A percentile compares a stretch with the other conserved stretches of the same genome.
These are phyloP conservation scores for Mycena amicta DNA, from an alignment of 768 basidiomycete genomes.

Conservation along the genomic window DNA sequence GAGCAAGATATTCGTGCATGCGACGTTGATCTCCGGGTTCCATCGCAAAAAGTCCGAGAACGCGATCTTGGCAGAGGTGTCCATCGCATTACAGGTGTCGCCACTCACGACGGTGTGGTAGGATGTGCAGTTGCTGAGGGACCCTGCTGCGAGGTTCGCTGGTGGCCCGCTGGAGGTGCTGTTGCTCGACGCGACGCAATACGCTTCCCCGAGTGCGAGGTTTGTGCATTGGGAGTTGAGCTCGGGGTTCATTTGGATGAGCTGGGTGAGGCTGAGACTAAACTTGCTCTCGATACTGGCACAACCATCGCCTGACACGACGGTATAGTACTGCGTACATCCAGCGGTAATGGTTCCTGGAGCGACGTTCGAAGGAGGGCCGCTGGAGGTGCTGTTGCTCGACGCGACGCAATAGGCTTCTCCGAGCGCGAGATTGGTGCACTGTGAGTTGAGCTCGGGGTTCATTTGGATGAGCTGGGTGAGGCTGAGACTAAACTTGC, in stretches of 20 bases:
- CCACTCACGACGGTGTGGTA: slow-evolving; percentile 9
- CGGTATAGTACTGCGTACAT: slow-evolving; percentile 15
- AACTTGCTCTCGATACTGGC: slow-evolving; percentile 19
- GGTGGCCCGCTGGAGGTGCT: background rate
- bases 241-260: slow-evolving; percentile 27
- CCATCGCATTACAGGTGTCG: slow-evolving; percentile 13
- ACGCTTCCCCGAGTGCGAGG: slow-evolving; percentile 13
- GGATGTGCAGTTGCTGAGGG: slow-evolving; percentile 3
- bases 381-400: slow-evolving; percentile 2
- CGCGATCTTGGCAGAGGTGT: slow-evolving; percentile 1
- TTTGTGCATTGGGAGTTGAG: slow-evolving; percentile 17
- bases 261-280: slow-evolving; percentile 23
- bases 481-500: slow-evolving; percentile 21
- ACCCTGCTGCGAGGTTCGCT: slow-evolving; percentile 1
- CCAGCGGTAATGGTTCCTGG: slow-evolving; percentile 15
- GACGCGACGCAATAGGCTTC: slow-evolving; percentile 19
- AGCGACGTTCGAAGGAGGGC: slow-evolving; percentile 12
- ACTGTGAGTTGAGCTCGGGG: slow-evolving; percentile 19
- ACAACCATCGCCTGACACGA: slow-evolving; percentile 21
- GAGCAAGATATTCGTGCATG: slow-evolving; percentile 9
- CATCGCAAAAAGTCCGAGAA: slow-evolving; percentile 17
- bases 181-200: slow-evolving; percentile 20
- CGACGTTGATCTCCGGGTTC: slow-evolving; percentile 16
- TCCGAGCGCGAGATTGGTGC: slow-evolving; percentile 5
- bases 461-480: slow-evolving; percentile 27